Evolutionary conservation across 176 grass and related monocot species (phyloP).

Genomic region (Aegilops sharonensis): DNA sequence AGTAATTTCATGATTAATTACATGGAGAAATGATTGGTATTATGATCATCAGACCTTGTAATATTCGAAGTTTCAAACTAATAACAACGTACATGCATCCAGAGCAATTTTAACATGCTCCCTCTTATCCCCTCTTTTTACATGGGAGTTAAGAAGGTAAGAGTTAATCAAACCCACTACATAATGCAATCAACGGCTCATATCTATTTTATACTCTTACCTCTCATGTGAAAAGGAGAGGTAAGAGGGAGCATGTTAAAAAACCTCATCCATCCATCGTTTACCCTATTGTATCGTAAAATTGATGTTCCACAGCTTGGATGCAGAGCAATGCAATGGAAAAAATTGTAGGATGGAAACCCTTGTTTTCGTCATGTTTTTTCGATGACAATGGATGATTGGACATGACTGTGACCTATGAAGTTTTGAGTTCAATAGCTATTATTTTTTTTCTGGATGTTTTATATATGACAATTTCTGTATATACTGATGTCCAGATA

Average conservation of each 20-base stretch:
- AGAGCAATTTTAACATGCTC: too few species aligned
- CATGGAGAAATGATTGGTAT: background rate
- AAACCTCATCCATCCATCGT: background rate
- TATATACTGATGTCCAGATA: constrained; percentile 49
- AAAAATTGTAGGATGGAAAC: background rate
- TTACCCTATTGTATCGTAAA: background rate
- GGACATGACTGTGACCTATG: background rate
- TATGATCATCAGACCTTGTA: background rate
- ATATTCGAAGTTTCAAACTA: background rate
- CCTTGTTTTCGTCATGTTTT: background rate
- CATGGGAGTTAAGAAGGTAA: too few species aligned
- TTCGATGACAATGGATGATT: background rate
- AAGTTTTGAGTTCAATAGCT: background rate
- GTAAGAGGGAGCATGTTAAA: too few species aligned
- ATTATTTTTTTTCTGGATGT: background rate
- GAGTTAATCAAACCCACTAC: too few species aligned
- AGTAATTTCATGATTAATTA: background rate
- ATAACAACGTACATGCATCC: background rate
- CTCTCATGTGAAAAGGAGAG: too few species aligned
- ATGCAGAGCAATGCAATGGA: background rate
- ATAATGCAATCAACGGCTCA: too few species aligned
- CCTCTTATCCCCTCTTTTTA: too few species aligned
- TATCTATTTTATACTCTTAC: too few species aligned
- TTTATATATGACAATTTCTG: constrained; percentile 20
- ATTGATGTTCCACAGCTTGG: background rate